phyloP scores from a whole-genome alignment of 2,329 filamentous ascomycete genomes.

The Aspergillus glaucus region DNA sequence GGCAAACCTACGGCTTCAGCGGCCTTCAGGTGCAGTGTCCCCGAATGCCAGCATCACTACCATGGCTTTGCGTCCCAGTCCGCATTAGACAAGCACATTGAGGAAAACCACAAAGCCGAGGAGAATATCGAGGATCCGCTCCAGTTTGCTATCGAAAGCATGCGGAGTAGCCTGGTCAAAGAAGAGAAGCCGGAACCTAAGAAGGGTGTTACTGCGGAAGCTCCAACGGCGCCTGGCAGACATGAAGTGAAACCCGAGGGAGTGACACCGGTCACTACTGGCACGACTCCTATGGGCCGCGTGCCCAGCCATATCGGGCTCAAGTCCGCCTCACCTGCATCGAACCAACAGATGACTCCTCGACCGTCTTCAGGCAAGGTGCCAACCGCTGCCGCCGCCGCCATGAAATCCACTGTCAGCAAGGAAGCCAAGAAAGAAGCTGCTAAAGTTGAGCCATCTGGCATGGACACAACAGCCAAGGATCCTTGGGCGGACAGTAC shows the following conservation, averaged over 20 bases:
- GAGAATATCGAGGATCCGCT: constrained; percentile 49
- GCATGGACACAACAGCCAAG: constrained; percentile 12
- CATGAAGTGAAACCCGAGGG: constrained; percentile 20
- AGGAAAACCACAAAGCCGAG: constrained; percentile 47
- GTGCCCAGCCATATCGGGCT: constrained; percentile 26
- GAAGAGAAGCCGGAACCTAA: constrained; percentile 30
- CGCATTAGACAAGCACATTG: constrained; percentile 50
- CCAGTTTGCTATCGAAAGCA: constrained; percentile 50
- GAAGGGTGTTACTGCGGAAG: constrained; percentile 9
- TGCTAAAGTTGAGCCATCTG: constrained; percentile 14
- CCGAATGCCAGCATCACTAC: constrained; percentile 48
- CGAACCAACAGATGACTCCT: constrained; percentile 29
- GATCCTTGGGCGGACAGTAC: constrained; percentile 34
- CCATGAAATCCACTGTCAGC: constrained; percentile 17
- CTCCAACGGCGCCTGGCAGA: constrained; percentile 19
- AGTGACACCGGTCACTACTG: constrained; percentile 23
- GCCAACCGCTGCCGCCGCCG: constrained; percentile 6
- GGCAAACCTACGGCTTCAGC: constrained; percentile 32
- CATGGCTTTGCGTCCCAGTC: constrained; percentile 51
- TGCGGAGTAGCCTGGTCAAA: constrained; percentile 46
- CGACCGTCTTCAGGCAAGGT: constrained; percentile 20
- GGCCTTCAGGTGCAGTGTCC: constrained; percentile 48
- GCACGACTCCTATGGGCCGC: constrained; percentile 28
- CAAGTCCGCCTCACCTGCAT: constrained; percentile 29
- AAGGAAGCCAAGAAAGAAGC: constrained; percentile 23